phyloP scores from a whole-genome alignment of 768 basidiomycete species.

The Rhizopogon vesiculosus region DNA sequence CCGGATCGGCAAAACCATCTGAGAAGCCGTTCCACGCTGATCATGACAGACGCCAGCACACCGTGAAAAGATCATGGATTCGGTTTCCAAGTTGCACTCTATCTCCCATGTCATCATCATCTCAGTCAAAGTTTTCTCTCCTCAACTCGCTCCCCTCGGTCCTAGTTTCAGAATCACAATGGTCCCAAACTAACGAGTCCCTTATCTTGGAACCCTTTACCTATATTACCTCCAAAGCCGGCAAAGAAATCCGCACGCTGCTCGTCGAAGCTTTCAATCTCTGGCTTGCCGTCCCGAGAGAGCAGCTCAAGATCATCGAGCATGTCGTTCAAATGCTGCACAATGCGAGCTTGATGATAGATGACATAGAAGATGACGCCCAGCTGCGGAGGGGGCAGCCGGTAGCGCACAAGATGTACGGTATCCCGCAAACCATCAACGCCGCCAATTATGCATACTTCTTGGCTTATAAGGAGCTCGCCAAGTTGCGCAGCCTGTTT shows the following conservation, averaged over 20 bases:
- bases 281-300: conserved; percentile 81
- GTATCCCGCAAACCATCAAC: conserved; percentile 95
- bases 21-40: conserved; percentile 7
- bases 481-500: conserved; percentile 9
- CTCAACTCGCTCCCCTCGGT: neutral
- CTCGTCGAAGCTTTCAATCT: conserved; percentile 91
- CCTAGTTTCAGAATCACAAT: neutral
- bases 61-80: no score
- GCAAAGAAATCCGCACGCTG: conserved; percentile 86
- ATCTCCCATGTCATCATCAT: neutral
- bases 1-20: conserved; percentile 16
- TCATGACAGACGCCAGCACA: no score
- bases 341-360: conserved; percentile 90
- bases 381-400: conserved; percentile 84
- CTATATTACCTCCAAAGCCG: conserved; percentile 79
- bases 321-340: conserved; percentile 92
- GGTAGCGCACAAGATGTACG: conserved; percentile 93
- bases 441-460: conserved; percentile 97
- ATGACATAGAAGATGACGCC: conserved; percentile 92
- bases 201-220: conserved; percentile 79
- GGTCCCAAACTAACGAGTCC: conserved; percentile 32
- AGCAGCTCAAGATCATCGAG: conserved; percentile 68
- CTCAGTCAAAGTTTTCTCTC: neutral
- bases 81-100: neutral
- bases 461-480: conserved; percentile 81